Percentiles rank a stretch among this genome's conserved stretches.
These are phyloP conservation scores for Metarhizium guizhouense DNA, from an alignment of 2,329 filamentous ascomycete species.

Conservation along the genomic window DNA sequence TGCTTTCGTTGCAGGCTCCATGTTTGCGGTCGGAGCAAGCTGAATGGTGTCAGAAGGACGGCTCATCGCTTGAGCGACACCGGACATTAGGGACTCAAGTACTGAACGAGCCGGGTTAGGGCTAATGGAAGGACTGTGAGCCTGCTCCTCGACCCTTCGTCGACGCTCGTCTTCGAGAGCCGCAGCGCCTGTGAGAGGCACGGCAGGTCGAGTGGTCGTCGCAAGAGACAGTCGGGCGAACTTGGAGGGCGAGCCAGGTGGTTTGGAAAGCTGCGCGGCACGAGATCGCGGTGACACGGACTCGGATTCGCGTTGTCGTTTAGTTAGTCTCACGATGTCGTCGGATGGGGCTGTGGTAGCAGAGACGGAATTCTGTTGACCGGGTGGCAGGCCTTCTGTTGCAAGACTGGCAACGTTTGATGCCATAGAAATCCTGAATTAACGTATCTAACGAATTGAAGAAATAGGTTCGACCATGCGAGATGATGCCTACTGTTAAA, in stretches of 20 bases:
- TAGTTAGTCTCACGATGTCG: constrained; percentile 30
- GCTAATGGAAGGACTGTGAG: constrained; percentile 33
- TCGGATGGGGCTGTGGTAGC: constrained; percentile 29
- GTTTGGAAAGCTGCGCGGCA: constrained; percentile 19
- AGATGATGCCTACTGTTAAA: constrained; percentile 4
- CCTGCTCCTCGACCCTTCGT: constrained; percentile 29
- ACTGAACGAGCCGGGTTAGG: constrained; percentile 46
- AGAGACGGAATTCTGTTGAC: constrained; percentile 24
- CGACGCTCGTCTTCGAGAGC: constrained; percentile 45
- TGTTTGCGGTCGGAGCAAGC: constrained; percentile 32
- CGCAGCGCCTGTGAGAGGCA: constrained; percentile 42
- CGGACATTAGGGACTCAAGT: constrained; percentile 45
- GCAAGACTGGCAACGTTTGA: constrained; percentile 44
- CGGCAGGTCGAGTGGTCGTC: constrained; percentile 32
- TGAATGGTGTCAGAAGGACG: constrained; percentile 45
- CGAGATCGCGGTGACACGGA: constrained; percentile 29
- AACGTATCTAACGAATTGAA: constrained; percentile 3
- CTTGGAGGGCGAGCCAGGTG: constrained; percentile 43
- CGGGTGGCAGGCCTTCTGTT: constrained; percentile 38
- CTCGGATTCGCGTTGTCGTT: constrained; percentile 39
- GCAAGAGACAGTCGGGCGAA: constrained; percentile 39
- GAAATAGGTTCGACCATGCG: neutral
- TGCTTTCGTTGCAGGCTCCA: constrained; percentile 31
- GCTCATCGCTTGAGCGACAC: constrained; percentile 43
- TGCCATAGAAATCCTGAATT: constrained; percentile 33